Evolutionary conservation across 192 early-diverging fungal species (phyloP), one percentile per base, ranked within the genome.

Genomic region (Coemansia aciculifera): DNA sequence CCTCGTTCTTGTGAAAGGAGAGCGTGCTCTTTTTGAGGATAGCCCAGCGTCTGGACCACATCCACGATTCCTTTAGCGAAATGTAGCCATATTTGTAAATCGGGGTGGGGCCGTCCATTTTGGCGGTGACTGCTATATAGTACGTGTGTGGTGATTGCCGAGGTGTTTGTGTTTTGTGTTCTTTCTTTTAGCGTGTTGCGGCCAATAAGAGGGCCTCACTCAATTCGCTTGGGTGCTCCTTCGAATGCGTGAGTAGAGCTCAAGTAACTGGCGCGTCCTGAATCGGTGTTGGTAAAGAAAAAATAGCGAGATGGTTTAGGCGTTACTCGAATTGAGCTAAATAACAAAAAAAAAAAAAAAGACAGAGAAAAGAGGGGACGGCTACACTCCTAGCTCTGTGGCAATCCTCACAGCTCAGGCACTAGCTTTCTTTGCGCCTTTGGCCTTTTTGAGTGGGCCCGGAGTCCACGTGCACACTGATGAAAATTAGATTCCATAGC

Each of bases 21-120:
- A 98, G 86, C 4, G 95, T 96, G 73, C 90, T 89, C 74, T 93
- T 91, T 65, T 93, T 87, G 27, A 99, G 83, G 10, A 97, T 83
- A 59, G 92, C 87, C 87, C 92, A 97, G 67, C 95, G 81, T 80
- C 95, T 95, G 48, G 92, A 93, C 97, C 97, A 99, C 72, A 99
- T 89, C 84, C 94, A 99, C 52, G 90, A 87, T 62, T 99, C 96
- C 84, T 96, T 96, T 36, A 82, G 60, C 36, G 68, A 73, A 66
- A 82, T 71, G 59, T 77, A 77, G 36, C 79, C 79, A 37, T 68
- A 60, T 72, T 82, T 82, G 71, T 72, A 72, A 60, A 75, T 62
- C 17, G 61, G 39, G n/a, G 67, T 67, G 34, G 69, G 67, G 59
- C 61, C 66, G 36, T 81, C 78, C 78, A 80, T 80, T 72, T 69